phyloP scores from a whole-genome alignment of 495 filamentous ascomycete species.

The Oidiodendron maius region DNA sequence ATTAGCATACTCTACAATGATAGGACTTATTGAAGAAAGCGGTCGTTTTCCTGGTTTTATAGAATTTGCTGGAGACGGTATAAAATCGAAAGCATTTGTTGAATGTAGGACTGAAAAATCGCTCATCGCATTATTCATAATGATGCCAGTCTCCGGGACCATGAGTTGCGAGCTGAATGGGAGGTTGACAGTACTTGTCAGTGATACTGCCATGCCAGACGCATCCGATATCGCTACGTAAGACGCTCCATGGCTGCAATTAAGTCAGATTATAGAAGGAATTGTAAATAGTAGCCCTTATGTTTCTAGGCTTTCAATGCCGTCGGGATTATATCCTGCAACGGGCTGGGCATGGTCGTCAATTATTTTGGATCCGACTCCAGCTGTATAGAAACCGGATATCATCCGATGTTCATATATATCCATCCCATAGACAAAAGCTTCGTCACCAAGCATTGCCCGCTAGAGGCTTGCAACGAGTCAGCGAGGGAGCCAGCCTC shows the following conservation, averaged over 20 bases:
- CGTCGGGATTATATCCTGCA: slow-evolving; percentile 62
- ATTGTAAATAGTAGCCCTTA: too few species aligned
- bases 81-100: slow-evolving; percentile 77
- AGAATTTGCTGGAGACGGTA: slow-evolving; percentile 75
- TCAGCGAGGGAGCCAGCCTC: too few species aligned
- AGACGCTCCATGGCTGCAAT: slow-evolving; percentile 67
- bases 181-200: slow-evolving; percentile 80
- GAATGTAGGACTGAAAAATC: slow-evolving; percentile 72
- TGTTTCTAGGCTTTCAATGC: too few species aligned
- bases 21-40: slow-evolving; percentile 70
- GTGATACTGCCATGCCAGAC: slow-evolving; percentile 61
- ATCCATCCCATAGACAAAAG: slow-evolving; percentile 57
- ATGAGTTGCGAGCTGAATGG: slow-evolving; percentile 74
- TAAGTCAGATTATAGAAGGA: too few species aligned
- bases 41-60: slow-evolving; percentile 77
- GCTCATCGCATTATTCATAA: slow-evolving; percentile 95
- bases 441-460: slow-evolving; percentile 69
- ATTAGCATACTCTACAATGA: slow-evolving; percentile 65
- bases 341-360: slow-evolving; percentile 62
- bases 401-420: slow-evolving; percentile 63
- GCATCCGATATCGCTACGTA: slow-evolving; percentile 66
- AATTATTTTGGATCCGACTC: slow-evolving; percentile 60
- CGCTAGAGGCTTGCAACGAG: too few species aligned
- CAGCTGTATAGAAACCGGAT: slow-evolving; percentile 43
- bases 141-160: slow-evolving; percentile 73